Evolutionary conservation across 768 basidiomycete genomes (phyloP).

Genomic region (Xerocomellus amylosporus): DNA sequence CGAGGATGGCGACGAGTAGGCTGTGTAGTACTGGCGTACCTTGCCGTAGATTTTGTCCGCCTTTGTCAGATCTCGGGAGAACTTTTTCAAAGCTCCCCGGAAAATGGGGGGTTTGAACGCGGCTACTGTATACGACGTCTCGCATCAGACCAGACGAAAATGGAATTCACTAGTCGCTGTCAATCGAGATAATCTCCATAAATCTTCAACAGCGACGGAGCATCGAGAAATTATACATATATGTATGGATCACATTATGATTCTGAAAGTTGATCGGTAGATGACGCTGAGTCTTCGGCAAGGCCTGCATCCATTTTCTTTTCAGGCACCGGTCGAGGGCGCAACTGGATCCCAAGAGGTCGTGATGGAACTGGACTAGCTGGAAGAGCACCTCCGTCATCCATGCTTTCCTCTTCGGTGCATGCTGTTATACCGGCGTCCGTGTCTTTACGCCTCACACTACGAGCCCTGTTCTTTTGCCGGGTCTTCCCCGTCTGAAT

Average conservation of each 20-base stretch:
- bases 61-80: background rate
- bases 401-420: constrained; percentile 17
- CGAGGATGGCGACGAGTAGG: constrained; percentile 33
- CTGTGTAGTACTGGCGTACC: constrained; percentile 1
- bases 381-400: constrained; percentile 8
- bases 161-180: background rate
- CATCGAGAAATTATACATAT: constrained; percentile 5
- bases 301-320: constrained; percentile 11
- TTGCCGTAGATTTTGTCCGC: background rate
- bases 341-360: constrained; percentile 34
- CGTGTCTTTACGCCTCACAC: background rate
- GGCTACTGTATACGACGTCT: too few species aligned
- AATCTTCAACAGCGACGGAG: background rate
- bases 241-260: background rate
- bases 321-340: constrained; percentile 42
- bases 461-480: constrained; percentile 1
- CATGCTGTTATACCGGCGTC: background rate
- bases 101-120: constrained; percentile 4
- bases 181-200: background rate
- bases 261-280: constrained; percentile 4
- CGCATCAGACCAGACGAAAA: background rate
- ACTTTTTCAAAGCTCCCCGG: background rate
- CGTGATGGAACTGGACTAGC: constrained; percentile 10
- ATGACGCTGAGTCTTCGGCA: constrained; percentile 8
- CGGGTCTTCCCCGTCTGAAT: background rate